phyloP scores from a whole-genome alignment of 495 filamentous ascomycete species.

The Xeromyces bisporus region DNA sequence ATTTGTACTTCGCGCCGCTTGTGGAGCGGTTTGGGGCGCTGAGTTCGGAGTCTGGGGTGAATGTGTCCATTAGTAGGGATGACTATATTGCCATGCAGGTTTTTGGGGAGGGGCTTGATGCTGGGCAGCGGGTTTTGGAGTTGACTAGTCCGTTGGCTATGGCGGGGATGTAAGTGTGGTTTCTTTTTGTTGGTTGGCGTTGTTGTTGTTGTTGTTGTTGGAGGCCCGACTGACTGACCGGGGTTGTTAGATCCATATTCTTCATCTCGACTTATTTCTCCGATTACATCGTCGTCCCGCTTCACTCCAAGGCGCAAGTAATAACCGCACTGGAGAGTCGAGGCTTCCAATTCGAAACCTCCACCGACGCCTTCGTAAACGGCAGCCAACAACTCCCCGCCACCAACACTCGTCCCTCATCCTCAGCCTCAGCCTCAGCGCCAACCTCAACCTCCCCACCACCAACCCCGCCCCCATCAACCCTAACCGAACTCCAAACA shows the following conservation, averaged over 20 bases:
- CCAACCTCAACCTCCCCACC: conserved; percentile 31
- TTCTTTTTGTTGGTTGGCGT: too few species aligned
- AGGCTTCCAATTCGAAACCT: conserved; percentile 71
- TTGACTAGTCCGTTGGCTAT: conserved; percentile 80
- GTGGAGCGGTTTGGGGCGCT: conserved; percentile 29
- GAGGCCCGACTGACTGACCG: neutral
- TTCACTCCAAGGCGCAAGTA: conserved; percentile 52
- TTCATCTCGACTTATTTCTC: conserved; percentile 98
- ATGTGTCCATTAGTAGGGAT: conserved; percentile 60
- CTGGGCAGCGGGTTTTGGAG: conserved; percentile 85
- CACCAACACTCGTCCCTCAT: conserved; percentile 12
- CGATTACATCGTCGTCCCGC: conserved; percentile 87
- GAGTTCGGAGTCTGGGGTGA: conserved; percentile 19
- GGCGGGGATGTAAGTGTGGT: conserved; percentile 74
- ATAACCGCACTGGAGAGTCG: conserved; percentile 58
- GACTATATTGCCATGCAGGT: conserved; percentile 80
- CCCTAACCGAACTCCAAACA: conserved; percentile 57
- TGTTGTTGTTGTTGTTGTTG: too few species aligned
- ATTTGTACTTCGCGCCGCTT: conserved; percentile 56
- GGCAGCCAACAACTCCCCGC: conserved; percentile 11
- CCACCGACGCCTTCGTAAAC: conserved; percentile 51
- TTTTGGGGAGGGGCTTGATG: conserved; percentile 72
- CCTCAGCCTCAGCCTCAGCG: conserved; percentile 12
- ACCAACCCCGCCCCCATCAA: conserved; percentile 60
- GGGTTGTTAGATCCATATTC: conserved; percentile 55